phyloP scores from a whole-genome alignment of 495 filamentous ascomycete genomes.

The Cryomyces minteri region DNA sequence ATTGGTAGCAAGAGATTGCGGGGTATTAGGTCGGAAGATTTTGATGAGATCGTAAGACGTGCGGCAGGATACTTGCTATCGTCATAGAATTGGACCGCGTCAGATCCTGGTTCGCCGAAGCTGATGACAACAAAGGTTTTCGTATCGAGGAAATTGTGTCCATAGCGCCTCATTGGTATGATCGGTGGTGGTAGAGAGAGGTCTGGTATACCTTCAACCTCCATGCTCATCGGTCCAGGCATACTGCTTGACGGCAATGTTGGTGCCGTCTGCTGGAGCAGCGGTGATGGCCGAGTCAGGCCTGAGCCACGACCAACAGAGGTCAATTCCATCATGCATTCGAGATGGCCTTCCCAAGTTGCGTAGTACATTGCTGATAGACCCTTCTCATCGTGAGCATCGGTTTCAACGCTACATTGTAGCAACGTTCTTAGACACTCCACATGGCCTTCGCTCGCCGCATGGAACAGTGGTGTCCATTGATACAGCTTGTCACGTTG shows the following conservation, averaged over 20 bases:
- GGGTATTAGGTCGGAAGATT: slow-evolving; percentile 86
- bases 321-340: slow-evolving; percentile 74
- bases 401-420: slow-evolving; percentile 50
- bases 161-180: slow-evolving; percentile 83
- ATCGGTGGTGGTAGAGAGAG: slow-evolving; percentile 91
- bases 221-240: slow-evolving; percentile 46
- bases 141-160: slow-evolving; percentile 94
- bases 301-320: slow-evolving; percentile 16
- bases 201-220: slow-evolving; percentile 73
- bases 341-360: slow-evolving; percentile 90
- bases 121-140: slow-evolving; percentile 86
- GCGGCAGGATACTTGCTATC: slow-evolving; percentile 90
- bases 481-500: slow-evolving; percentile 89
- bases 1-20: slow-evolving; percentile 89
- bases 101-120: slow-evolving; percentile 51
- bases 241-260: slow-evolving; percentile 21
- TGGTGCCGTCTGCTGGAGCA: slow-evolving; percentile 15
- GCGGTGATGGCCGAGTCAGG: slow-evolving; percentile 1
- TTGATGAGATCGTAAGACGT: slow-evolving; percentile 87
- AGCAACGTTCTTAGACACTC: slow-evolving; percentile 66
- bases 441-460: slow-evolving; percentile 89
- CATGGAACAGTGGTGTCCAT: slow-evolving; percentile 93
- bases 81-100: slow-evolving; percentile 79
- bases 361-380: slow-evolving; percentile 95
- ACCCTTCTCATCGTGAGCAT: slow-evolving; percentile 76